Conservation (phyloP, 2,329 filamentous ascomycete species). For the Drechslerella coelobrocha region DNA sequence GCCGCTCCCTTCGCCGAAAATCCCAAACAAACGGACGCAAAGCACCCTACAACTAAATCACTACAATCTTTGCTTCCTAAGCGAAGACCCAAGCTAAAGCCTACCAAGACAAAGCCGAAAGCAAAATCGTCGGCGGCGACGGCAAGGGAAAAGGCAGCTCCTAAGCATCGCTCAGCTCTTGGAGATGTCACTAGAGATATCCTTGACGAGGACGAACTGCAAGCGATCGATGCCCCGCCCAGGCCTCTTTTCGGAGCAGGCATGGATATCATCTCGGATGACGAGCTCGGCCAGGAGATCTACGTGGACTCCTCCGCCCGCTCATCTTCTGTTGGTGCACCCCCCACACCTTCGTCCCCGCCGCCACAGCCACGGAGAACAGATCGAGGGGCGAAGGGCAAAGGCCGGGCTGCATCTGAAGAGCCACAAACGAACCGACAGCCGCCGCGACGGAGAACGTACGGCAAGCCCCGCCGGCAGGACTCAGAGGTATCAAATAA, state of each 20-base stretch:
- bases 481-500: constrained; percentile 49
- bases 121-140: constrained; percentile 17
- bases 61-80: constrained; percentile 40
- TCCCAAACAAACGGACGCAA: constrained; percentile 16
- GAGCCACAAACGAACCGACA: constrained; percentile 17
- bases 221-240: constrained; percentile 36
- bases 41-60: constrained; percentile 34
- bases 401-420: constrained; percentile 27
- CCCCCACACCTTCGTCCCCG: constrained; percentile 31
- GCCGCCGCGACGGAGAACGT: constrained; percentile 24
- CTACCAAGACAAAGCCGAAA: constrained; percentile 22
- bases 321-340: constrained; percentile 39
- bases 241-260: constrained; percentile 36
- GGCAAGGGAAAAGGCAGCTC: constrained; percentile 20
- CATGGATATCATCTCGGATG: constrained; percentile 44
- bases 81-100: constrained; percentile 22
- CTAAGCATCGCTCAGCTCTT: constrained; percentile 25
- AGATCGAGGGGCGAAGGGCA: constrained; percentile 21
- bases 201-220: constrained; percentile 42
- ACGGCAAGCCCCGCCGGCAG: constrained; percentile 40
- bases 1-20: constrained; percentile 11
- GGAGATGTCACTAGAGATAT: constrained; percentile 43
- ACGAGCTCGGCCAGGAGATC: constrained; percentile 42
- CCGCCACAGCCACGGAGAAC: constrained; percentile 26
- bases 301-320: constrained; percentile 44